These are phyloP conservation scores for Phaeomoniella chlamydospora DNA, from an alignment of 2,329 filamentous ascomycete genomes.

Conservation along the genomic window DNA sequence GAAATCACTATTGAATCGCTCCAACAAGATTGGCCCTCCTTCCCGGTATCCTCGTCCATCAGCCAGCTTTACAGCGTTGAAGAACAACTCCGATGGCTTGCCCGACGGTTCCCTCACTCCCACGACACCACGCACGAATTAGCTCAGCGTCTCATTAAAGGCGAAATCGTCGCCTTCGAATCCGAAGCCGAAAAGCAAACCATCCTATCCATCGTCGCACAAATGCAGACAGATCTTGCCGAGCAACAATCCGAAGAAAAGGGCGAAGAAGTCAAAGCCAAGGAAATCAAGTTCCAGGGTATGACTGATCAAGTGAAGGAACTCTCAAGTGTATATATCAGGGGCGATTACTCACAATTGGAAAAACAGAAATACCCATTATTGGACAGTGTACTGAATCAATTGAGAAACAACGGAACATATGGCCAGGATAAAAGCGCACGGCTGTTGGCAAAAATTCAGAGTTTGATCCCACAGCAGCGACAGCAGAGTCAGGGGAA, in stretches of 20 bases:
- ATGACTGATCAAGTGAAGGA: conserved; percentile 6
- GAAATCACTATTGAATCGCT: conserved; percentile 7
- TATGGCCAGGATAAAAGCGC: conserved; percentile 7
- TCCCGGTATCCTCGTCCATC: conserved; percentile 7
- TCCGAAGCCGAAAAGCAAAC: conserved; percentile 9
- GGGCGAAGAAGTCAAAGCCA: conserved; percentile 5
- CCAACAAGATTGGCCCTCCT: conserved; percentile 12
- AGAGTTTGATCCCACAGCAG: conserved; percentile 3
- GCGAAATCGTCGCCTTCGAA: conserved; percentile 10
- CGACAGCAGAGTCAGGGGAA: conserved; percentile 3
- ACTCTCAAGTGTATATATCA: conserved; percentile 8
- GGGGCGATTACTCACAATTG: conserved; percentile 8
- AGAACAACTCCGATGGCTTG: conserved; percentile 12
- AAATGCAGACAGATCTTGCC: conserved; percentile 6
- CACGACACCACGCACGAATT: conserved; percentile 11
- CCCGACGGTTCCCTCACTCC: conserved; percentile 11
- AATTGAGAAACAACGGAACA: conserved; percentile 11
- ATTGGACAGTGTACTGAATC: conserved; percentile 9
- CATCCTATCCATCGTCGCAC: conserved; percentile 8
- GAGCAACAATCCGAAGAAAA: conserved; percentile 7
- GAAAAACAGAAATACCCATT: conserved; percentile 10
- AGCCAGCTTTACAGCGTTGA: conserved; percentile 10
- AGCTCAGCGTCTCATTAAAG: conserved; percentile 10
- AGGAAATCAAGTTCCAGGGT: conserved; percentile 7
- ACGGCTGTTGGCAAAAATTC: conserved; percentile 8